Conservation (phyloP, 2,329 filamentous ascomycete species). For the Daldinia sp. region DNA sequence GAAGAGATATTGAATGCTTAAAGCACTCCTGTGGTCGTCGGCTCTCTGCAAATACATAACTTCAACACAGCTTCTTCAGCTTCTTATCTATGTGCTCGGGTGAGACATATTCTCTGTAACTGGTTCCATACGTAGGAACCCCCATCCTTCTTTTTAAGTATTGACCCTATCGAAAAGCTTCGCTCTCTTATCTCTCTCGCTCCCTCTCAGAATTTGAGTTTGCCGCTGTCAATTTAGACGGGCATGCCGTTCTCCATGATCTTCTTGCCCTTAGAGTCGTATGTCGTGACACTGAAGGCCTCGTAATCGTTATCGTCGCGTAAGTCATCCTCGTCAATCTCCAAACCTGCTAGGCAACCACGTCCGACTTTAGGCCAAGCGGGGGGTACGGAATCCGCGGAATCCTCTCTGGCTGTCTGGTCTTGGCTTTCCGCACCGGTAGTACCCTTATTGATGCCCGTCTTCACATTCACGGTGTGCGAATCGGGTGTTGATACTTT, state of each 20-base stretch:
- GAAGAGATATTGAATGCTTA: background rate
- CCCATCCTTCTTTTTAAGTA: background rate
- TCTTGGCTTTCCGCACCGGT: slow-evolving; percentile 8
- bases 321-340: slow-evolving; percentile 50
- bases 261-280: slow-evolving; percentile 50
- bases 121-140: background rate
- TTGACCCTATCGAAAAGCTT: background rate
- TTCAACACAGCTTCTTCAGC: background rate
- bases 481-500: slow-evolving; percentile 37
- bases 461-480: slow-evolving; percentile 27
- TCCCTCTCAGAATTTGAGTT: background rate
- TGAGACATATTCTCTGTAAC: background rate
- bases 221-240: slow-evolving; percentile 28
- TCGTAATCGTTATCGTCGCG: slow-evolving; percentile 51
- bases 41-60: background rate
- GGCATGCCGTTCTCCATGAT: slow-evolving; percentile 51
- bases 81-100: background rate
- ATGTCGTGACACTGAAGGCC: slow-evolving; percentile 54
- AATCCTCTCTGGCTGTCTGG: slow-evolving; percentile 45
- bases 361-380: slow-evolving; percentile 51
- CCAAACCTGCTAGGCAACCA: slow-evolving; percentile 48
- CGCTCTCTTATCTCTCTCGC: background rate
- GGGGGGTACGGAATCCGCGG: slow-evolving; percentile 49
- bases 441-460: background rate
- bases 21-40: background rate